Evolutionary conservation across 2,329 filamentous ascomycete species (phyloP).

Genomic region (Teratosphaeria destructans): DNA sequence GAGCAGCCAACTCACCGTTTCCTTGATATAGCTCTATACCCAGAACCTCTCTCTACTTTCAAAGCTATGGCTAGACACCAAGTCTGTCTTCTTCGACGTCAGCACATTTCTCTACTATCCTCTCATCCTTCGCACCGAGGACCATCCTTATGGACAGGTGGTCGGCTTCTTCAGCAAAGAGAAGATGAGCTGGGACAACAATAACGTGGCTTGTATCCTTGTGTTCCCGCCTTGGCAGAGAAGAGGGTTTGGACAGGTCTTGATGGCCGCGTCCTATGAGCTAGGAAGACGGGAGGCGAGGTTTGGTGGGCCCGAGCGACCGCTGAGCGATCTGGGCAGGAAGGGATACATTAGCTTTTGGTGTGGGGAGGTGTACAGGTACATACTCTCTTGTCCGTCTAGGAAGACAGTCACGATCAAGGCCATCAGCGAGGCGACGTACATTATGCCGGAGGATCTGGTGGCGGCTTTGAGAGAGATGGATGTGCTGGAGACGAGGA

Average conservation of each 20-base stretch:
- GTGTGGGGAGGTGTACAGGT: constrained; percentile 73
- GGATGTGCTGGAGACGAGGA: constrained; percentile 52
- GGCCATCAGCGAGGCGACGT: constrained; percentile 65
- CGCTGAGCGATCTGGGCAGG: constrained; percentile 73
- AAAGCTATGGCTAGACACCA: constrained; percentile 95
- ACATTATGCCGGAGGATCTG: constrained; percentile 78
- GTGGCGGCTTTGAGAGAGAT: constrained; percentile 69
- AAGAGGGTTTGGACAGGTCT: constrained; percentile 72
- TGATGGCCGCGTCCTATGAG: constrained; percentile 92
- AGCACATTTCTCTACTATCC: constrained; percentile 90
- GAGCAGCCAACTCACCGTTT: neutral
- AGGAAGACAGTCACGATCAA: constrained; percentile 53
- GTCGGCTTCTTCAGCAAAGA: constrained; percentile 99
- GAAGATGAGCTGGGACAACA: constrained; percentile 97
- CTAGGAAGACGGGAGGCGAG: constrained; percentile 74
- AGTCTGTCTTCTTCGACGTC: constrained; percentile 96
- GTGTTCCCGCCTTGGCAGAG: constrained; percentile 94
- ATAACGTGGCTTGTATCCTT: constrained; percentile 92
- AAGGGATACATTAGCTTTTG: constrained; percentile 79
- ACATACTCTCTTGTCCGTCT: constrained; percentile 35
- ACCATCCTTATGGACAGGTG: constrained; percentile 42
- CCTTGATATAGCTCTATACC: constrained; percentile 57
- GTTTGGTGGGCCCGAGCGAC: constrained; percentile 87
- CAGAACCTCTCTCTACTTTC: constrained; percentile 94
- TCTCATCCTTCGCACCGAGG: constrained; percentile 55